Evolutionary conservation across 2,329 filamentous ascomycete species (phyloP).

Genomic region (Cladosporium oxysporum): DNA sequence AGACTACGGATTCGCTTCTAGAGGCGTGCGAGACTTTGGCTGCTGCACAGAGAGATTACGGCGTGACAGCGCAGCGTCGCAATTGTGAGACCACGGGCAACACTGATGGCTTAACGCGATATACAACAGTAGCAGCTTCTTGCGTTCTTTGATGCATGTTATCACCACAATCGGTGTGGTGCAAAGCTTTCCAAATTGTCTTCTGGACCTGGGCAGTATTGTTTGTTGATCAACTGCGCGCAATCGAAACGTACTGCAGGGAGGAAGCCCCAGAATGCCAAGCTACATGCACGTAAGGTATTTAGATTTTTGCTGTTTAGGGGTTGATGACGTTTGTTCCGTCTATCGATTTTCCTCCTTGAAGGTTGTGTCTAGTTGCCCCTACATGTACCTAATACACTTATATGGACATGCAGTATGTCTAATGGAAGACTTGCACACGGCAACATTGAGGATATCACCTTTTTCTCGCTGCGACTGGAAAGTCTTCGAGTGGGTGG

Average conservation of each 20-base stretch:
- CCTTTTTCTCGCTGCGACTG: background rate
- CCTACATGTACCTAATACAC: background rate
- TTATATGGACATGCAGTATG: background rate
- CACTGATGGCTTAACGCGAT: background rate
- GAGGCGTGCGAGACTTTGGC: no score
- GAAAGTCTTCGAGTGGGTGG: background rate
- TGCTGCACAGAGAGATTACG: no score
- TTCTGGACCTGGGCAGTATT: background rate
- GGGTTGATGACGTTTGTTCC: background rate
- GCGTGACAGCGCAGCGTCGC: background rate
- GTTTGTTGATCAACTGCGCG: background rate
- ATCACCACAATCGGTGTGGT: background rate
- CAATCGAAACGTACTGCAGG: background rate
- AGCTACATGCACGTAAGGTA: background rate
- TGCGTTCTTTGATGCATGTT: background rate
- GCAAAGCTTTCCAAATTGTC: background rate
- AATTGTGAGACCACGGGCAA: background rate
- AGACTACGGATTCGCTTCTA: no score
- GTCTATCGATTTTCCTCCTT: background rate
- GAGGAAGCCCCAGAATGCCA: background rate
- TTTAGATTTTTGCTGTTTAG: background rate
- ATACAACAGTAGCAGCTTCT: background rate
- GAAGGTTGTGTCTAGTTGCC: background rate
- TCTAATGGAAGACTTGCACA: background rate
- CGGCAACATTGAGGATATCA: background rate